phyloP scores from a whole-genome alignment of 352 stramenopile genomes.

The Phytopythium vexans region DNA sequence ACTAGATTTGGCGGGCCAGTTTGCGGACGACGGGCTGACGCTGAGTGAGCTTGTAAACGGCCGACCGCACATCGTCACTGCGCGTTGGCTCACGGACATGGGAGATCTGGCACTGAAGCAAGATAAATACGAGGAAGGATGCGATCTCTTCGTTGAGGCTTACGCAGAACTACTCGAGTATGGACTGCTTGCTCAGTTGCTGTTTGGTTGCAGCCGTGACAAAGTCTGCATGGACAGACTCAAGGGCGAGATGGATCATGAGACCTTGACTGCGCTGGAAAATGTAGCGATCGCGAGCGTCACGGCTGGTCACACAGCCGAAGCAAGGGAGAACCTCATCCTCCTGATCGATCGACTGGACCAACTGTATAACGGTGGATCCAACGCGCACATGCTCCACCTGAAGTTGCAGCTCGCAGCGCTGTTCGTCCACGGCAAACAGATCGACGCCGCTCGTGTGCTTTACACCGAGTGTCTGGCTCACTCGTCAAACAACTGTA shows the following conservation, averaged over 20 bases:
- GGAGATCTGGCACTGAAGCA: constrained; percentile 34
- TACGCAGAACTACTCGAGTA: constrained; percentile 26
- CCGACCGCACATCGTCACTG: constrained; percentile 28
- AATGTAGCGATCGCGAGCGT: constrained; percentile 43
- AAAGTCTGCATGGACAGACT: constrained; percentile 12
- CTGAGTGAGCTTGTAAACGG: constrained; percentile 37
- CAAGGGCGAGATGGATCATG: constrained; percentile 28
- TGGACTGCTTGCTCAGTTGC: neutral
- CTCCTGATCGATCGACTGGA: constrained; percentile 12
- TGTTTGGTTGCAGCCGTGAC: neutral
- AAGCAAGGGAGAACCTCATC: constrained; percentile 24
- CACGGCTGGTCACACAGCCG: constrained; percentile 1
- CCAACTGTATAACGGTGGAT: constrained; percentile 37
- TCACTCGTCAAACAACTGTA: constrained; percentile 22
- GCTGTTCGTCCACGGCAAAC: constrained; percentile 13
- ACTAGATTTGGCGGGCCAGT: constrained; percentile 23
- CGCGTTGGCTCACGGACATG: constrained; percentile 40
- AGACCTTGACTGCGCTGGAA: constrained; percentile 34
- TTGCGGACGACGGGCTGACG: constrained; percentile 34
- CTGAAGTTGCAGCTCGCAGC: constrained; percentile 10
- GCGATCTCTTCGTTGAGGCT: constrained; percentile 33
- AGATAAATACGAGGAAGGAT: constrained; percentile 22
- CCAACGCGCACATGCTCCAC: constrained; percentile 46
- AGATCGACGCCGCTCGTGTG: constrained; percentile 27
- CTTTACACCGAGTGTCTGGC: constrained; percentile 34